Base-by-base conservation (phyloP, 208 protist genomes). In the Trypanosoma lewisi region DNA sequence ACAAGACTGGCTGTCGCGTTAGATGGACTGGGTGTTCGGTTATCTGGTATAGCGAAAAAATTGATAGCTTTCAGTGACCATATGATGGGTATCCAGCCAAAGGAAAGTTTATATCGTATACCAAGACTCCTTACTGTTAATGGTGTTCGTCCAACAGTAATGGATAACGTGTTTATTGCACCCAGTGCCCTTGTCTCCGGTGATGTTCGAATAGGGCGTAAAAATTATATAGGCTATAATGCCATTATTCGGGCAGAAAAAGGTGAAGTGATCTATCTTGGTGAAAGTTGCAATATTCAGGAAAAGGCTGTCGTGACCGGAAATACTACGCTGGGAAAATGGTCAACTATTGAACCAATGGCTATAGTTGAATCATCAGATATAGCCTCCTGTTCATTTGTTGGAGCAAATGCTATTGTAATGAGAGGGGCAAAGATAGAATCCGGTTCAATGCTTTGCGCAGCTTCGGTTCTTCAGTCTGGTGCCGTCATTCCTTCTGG, bases 181-280 rank as follows among this genome's bases (percentile, higher is more conserved):
- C 89, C 89, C 25, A 92, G 85, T 59, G 89, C 89, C 0, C 59
- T 96, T 41, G 60, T 96, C 0, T 83, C 82, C 1, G 89, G 89
- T 33, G 86, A 96, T 62, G 89, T 96, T 19, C 83, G 85, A 48
- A 71, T 96, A 37, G 89, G 86, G 2, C 69, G 89, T 19, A 96
- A 96, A 65, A 93, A 93, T 53, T 93, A 93, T 71, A 93, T 96
- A 61, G 89, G 89, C 3, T 96, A 96, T 67, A 93, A 96, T 65
- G 82, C 85, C 23, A 88, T 91, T 65, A 67, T 96, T 49, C 85
- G 89, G 16, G 89, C 86, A 14, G 84, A 96, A 54, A 59, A 90
- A 44, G 79, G 70, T 28, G 83, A 95, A 49, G 85, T 75, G 33
- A 88, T 96, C 63, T 78, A 82, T 60, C 73, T 96, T 33, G 89